Percentiles rank a stretch among this genome's conserved stretches.
Evolutionary conservation across 2,329 filamentous ascomycete genomes (phyloP).

Genomic region (Eurotiales sp.): DNA sequence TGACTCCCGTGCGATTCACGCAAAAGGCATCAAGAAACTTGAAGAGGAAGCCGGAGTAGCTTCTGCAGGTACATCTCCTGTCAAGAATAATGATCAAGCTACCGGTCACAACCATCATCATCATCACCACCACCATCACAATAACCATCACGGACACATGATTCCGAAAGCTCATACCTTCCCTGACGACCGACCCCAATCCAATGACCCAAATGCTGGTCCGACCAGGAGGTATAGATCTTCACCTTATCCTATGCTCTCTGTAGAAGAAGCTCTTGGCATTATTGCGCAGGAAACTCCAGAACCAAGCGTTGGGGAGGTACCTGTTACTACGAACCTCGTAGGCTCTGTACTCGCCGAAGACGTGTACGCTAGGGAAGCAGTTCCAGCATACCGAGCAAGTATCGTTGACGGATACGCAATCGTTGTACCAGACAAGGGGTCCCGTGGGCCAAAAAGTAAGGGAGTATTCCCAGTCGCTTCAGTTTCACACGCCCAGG

Average conservation of each 20-base stretch:
- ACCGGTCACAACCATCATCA: conserved; percentile 24
- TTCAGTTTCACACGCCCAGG: conserved; percentile 79
- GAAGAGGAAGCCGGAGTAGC: conserved; percentile 74
- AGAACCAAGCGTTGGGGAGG: conserved; percentile 52
- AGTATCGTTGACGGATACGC: conserved; percentile 98
- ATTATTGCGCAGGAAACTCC: conserved; percentile 73
- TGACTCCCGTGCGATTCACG: conserved; percentile 75
- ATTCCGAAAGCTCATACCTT: conserved; percentile 70
- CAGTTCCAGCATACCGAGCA: conserved; percentile 87
- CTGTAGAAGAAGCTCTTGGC: conserved; percentile 73
- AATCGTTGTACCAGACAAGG: conserved; percentile 55
- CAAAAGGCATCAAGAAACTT: conserved; percentile 75
- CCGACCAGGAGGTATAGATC: conserved; percentile 69
- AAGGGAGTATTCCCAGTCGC: conserved; percentile 83
- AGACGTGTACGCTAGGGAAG: conserved; percentile 73
- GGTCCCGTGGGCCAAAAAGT: conserved; percentile 55
- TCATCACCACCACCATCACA: conserved; percentile 44
- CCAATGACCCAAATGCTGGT: conserved; percentile 58
- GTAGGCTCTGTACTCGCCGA: conserved; percentile 77
- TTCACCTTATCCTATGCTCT: conserved; percentile 89
- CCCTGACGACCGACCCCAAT: conserved; percentile 54
- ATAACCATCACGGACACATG: conserved; percentile 57
- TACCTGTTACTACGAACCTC: conserved; percentile 61
- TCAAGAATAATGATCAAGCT: conserved; percentile 14
- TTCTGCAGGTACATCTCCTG: conserved; percentile 16